phyloP scores from a whole-genome alignment of 805 yeast species.

The Ogataea henricii region DNA sequence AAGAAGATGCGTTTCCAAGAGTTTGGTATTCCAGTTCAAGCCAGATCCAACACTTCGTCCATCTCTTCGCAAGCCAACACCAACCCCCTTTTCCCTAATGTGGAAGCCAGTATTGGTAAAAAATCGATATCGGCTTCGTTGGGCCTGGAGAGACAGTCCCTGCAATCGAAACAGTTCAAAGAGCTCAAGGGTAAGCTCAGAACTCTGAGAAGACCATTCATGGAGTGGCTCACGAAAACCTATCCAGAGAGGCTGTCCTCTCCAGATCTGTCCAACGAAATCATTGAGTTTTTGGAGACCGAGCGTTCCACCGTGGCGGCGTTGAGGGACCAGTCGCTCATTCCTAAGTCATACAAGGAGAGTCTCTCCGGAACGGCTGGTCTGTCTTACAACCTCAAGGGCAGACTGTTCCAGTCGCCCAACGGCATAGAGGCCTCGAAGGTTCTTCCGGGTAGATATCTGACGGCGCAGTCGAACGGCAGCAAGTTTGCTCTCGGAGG shows the following conservation, averaged over 20 bases:
- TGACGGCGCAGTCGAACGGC: slow-evolving; percentile 43
- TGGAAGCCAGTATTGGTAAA: slow-evolving; percentile 25
- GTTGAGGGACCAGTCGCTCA: slow-evolving; percentile 7
- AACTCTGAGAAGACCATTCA: slow-evolving; percentile 52
- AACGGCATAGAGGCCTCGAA: slow-evolving; percentile 58
- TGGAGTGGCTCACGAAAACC: slow-evolving; percentile 52
- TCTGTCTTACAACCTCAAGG: slow-evolving; percentile 65
- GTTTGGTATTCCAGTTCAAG: slow-evolving; percentile 52
- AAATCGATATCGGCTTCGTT: slow-evolving; percentile 30
- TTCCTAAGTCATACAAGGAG: slow-evolving; percentile 25
- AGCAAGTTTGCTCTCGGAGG: slow-evolving; percentile 61
- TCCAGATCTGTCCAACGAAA: slow-evolving; percentile 39
- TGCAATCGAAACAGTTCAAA: slow-evolving; percentile 23
- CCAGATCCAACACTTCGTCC: slow-evolving; percentile 13
- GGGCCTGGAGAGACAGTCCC: slow-evolving; percentile 26
- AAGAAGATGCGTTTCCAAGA: slow-evolving; percentile 70
- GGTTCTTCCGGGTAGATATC: slow-evolving; percentile 70
- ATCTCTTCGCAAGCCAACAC: slow-evolving; percentile 8
- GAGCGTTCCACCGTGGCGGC: slow-evolving; percentile 19
- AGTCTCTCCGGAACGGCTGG: slow-evolving; percentile 69
- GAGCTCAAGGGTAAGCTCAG: slow-evolving; percentile 43
- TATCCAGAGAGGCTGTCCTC: slow-evolving; percentile 45
- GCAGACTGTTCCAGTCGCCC: slow-evolving; percentile 69
- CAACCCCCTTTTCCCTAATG: slow-evolving; percentile 45
- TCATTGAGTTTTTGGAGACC: slow-evolving; percentile 42